These are phyloP conservation scores for Crithidia brevicula DNA, from an alignment of 208 protist species.

Conservation along the genomic window DNA sequence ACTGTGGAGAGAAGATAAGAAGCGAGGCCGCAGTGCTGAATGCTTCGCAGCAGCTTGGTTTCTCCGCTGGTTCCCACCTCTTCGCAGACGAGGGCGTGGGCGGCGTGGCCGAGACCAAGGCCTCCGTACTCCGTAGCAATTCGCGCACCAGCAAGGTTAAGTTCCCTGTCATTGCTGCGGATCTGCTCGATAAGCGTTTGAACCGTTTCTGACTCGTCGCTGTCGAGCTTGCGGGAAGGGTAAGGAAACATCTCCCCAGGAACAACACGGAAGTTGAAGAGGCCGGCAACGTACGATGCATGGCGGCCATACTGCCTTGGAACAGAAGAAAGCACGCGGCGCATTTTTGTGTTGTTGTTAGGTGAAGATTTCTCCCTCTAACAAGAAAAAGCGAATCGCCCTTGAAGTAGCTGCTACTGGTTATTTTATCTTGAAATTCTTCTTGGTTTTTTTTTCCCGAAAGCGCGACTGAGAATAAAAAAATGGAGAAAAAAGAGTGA, in stretches of 20 bases:
- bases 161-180: slow-evolving; percentile 61
- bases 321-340: slow-evolving; percentile 34
- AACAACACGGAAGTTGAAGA: slow-evolving; percentile 85
- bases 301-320: slow-evolving; percentile 36
- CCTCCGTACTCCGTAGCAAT: slow-evolving; percentile 88
- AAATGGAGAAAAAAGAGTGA: slow-evolving; percentile 3
- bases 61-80: slow-evolving; percentile 70
- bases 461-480: background rate
- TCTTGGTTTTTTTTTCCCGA: too few species aligned
- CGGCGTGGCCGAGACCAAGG: slow-evolving; percentile 77
- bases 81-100: slow-evolving; percentile 80
- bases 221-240: slow-evolving; percentile 71
- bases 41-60: slow-evolving; percentile 47
- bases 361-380: background rate
- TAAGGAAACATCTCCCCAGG: slow-evolving; percentile 81
- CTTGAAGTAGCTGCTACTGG: background rate
- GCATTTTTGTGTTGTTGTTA: slow-evolving; percentile 33
- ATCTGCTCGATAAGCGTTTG: slow-evolving; percentile 80
- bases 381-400: too few species aligned
- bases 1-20: slow-evolving; percentile 73
- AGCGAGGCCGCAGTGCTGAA: slow-evolving; percentile 69
- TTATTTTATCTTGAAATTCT: too few species aligned
- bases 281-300: slow-evolving; percentile 75
- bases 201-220: slow-evolving; percentile 79
- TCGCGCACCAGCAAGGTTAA: slow-evolving; percentile 64